A percentile compares a stretch with the other conserved stretches of the same genome.
phyloP scores from a whole-genome alignment of 2,329 filamentous ascomycete genomes.

The Xylariaceae sp. region DNA sequence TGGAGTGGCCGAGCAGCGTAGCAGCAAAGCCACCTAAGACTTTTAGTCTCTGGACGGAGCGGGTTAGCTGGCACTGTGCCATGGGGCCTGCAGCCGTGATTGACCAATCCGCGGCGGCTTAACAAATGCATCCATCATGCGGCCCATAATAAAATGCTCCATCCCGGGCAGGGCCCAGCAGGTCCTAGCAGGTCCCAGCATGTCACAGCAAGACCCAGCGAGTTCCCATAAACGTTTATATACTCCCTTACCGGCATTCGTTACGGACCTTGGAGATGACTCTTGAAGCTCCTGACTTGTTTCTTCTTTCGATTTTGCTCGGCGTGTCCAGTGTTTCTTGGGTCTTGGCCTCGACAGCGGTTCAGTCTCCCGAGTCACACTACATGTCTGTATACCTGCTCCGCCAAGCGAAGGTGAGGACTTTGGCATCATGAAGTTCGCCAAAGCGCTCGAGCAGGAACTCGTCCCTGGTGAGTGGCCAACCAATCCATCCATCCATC shows the following conservation, averaged over 20 bases:
- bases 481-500: not conserved
- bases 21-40: not conserved
- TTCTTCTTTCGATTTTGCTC: not conserved
- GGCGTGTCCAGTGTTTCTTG: not conserved
- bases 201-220: not conserved
- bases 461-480: slow-evolving; percentile 65
- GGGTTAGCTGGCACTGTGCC: not conserved
- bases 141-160: not conserved
- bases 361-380: not conserved
- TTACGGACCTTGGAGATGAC: not conserved
- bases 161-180: not conserved
- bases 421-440: slow-evolving; percentile 55
- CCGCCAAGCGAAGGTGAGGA: not conserved
- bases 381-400: not conserved
- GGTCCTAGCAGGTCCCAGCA: too few relatives aligned
- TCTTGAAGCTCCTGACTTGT: not conserved
- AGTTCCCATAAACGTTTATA: not conserved
- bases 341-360: not conserved
- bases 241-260: not conserved
- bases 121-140: not conserved
- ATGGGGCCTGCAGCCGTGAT: not conserved
- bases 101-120: not conserved
- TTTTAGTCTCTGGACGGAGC: not conserved
- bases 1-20: not conserved
- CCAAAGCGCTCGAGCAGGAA: slow-evolving; percentile 77